phyloP scores from a whole-genome alignment of 2,329 filamentous ascomycete species.

The Rhynchosporium secalis region DNA sequence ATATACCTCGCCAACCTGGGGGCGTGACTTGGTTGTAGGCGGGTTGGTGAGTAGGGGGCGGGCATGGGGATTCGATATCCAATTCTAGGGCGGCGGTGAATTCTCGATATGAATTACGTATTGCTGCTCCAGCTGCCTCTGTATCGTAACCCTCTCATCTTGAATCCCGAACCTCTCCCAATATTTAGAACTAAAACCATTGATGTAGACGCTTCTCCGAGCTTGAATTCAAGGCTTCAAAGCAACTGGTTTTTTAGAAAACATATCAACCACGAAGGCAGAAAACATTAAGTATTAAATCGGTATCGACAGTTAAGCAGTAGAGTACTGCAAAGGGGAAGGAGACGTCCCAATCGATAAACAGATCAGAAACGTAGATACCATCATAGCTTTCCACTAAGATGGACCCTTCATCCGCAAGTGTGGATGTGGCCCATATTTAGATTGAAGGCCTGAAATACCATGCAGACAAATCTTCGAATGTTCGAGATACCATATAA shows the following conservation, averaged over 20 bases:
- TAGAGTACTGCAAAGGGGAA: not conserved
- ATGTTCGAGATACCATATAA: too few species aligned
- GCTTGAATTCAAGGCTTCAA: too few species aligned
- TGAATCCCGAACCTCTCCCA: not conserved
- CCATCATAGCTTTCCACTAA: not conserved
- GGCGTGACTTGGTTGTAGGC: slow-evolving; percentile 41
- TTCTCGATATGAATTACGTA: slow-evolving; percentile 23
- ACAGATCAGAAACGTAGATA: not conserved
- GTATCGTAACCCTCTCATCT: slow-evolving; percentile 22
- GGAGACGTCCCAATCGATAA: slow-evolving; percentile 9
- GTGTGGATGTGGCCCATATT: not conserved
- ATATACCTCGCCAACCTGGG: slow-evolving; percentile 75
- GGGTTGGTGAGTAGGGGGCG: too few species aligned
- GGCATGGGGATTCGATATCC: slow-evolving; percentile 21
- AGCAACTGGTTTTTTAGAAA: too few species aligned
- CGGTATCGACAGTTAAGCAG: slow-evolving; percentile 7
- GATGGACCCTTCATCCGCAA: not conserved
- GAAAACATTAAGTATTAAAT: not conserved
- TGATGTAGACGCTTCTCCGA: too few species aligned
- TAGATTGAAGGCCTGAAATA: too few species aligned
- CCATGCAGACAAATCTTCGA: too few species aligned
- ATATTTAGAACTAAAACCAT: too few species aligned
- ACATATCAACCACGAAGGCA: not conserved
- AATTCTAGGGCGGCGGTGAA: slow-evolving; percentile 22
- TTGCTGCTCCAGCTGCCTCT: slow-evolving; percentile 19